phyloP scores from a whole-genome alignment of 176 grass and related monocot species.

The Oryza brachyantha region DNA sequence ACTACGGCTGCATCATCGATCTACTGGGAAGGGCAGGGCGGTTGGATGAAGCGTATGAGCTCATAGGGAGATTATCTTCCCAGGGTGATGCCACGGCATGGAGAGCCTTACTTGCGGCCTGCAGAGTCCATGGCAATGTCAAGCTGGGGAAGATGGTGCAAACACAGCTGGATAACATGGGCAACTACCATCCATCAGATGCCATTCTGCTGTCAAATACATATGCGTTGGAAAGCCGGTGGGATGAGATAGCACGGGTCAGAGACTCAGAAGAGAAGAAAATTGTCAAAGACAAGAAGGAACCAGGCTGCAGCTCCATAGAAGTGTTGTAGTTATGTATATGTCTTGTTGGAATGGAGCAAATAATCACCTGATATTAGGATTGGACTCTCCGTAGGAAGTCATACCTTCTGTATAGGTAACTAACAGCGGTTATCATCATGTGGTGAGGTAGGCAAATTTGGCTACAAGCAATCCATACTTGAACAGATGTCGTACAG shows the following conservation, averaged over 20 bases:
- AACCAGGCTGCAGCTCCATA: slow-evolving; percentile 46
- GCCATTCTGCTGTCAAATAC: slow-evolving; percentile 51
- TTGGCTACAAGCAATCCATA: slow-evolving; percentile 3
- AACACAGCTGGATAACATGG: slow-evolving; percentile 30
- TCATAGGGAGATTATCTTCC: slow-evolving; percentile 38
- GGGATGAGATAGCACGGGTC: slow-evolving; percentile 37
- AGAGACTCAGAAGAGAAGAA: slow-evolving; percentile 32
- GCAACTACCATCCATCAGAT: slow-evolving; percentile 47
- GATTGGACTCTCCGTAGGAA: neutral
- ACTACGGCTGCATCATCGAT: slow-evolving; percentile 45
- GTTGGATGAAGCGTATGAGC: slow-evolving; percentile 45
- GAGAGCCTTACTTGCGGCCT: slow-evolving; percentile 62
- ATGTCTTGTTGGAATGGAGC: neutral
- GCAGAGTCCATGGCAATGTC: slow-evolving; percentile 56
- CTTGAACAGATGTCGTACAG: slow-evolving; percentile 10
- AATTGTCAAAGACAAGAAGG: slow-evolving; percentile 37
- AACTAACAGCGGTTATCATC: neutral
- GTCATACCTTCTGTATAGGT: neutral
- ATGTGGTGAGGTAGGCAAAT: neutral
- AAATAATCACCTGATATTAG: neutral
- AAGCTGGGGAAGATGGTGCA: slow-evolving; percentile 40
- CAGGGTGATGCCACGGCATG: slow-evolving; percentile 35
- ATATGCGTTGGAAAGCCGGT: slow-evolving; percentile 44
- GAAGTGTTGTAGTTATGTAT: slow-evolving; percentile 6
- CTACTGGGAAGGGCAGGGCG: slow-evolving; percentile 46